Base-by-base conservation (phyloP, 768 basidiomycete species). In the Boletus pseudopeckii region DNA sequence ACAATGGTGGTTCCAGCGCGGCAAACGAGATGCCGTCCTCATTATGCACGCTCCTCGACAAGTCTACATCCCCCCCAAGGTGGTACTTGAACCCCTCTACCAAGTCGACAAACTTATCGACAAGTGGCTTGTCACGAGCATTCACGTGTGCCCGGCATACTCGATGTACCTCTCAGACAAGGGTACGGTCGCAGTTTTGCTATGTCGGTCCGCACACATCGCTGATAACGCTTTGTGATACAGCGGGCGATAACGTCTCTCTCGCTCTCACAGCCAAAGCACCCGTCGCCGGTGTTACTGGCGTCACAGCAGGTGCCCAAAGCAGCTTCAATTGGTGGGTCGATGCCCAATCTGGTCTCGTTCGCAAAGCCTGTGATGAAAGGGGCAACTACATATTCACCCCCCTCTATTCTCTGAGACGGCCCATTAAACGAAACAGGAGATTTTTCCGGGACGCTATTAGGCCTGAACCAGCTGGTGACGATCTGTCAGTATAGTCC, bases 151-250 rank as follows among this genome's bases (percentile, higher is more conserved):
- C 33, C 60, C 65, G 14, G 72, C 71, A 0, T 65, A 64, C 44
- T 64, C 63, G n/a, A 64, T 72, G 63, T 75, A 69, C 34, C 53
- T 69, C 18, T 69, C 69, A 11, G 57, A 68, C 42, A 66, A 60
- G 43, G 51, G 62, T 68, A 51, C 14, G 55, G 0, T 18, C 5
- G 3, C 17, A 2, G 8, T 34, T 46, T 46, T 20, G 4, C 14
- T 37, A 17, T 24, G 0, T 17, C 22, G 2, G 17, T 7, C 18
- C 5, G 3, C 4, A 5, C 6, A 7, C 24, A 2, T 32, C 3
- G 13, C 32, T 59, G 13, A 57, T 15, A 10, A 18, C 9, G 2
- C 15, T 39, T 7, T 37, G 11, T 3, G 17, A 52, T 47, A 14
- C 34, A 70, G 67, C 54, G 30, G 54, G 61, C 6, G 66, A 64